Evolutionary conservation across 2,329 filamentous ascomycete species (phyloP), one percentile per base, ranked within the genome.

Genomic region (Ceratocystis alfenasii): DNA sequence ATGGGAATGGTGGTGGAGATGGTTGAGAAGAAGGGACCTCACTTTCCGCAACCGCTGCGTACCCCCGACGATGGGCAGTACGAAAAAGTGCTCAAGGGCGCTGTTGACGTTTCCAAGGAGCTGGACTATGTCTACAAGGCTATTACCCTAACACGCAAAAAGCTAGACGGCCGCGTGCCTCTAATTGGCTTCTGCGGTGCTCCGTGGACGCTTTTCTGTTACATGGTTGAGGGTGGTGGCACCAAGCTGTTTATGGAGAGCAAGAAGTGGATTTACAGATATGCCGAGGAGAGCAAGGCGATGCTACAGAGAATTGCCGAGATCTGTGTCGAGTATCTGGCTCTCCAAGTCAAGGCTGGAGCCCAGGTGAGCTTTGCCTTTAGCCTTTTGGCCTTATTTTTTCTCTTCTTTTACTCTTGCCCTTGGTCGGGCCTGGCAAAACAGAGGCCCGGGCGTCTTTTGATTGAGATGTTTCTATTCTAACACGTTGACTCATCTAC

Each of bases 1-100:
- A 89, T 99, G 85, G 94, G 94, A 0, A 99, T 99, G 94, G 81
- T 82, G n/a, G 94, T 99, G 33, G 89, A 97, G 75, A 99, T 99
- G 94, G 82, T 97, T 10, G 92, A 96, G 75, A 95, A 94, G 78
- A 95, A 96, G 76, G 94, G 94, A 0, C 94, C 94, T 10, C 89
- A 95, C 74, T 99, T 99, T 75, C 94, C 94, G 0, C 79, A 88
- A 60, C 94, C 94, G 15, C 81, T 99, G 68, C 81, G 83, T 73
- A 85, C 83, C 48, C 93, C 94, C 2, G 81, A 87, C 63, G 92
- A 96, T 74, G 83, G 82, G 69, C 92, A 97, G 76, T 97, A 95
- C 77, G 79, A 80, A 70, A 80, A 87, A 73, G 81, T 97, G 68
- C 81, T 97, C 76, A 79, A 82, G 70, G 85, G 87, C 72, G 72